A percentile compares a stretch with the other conserved stretches of the same genome.
Evolutionary conservation across 2,329 filamentous ascomycete genomes (phyloP).

Genomic region (Fusarium armeniacum): DNA sequence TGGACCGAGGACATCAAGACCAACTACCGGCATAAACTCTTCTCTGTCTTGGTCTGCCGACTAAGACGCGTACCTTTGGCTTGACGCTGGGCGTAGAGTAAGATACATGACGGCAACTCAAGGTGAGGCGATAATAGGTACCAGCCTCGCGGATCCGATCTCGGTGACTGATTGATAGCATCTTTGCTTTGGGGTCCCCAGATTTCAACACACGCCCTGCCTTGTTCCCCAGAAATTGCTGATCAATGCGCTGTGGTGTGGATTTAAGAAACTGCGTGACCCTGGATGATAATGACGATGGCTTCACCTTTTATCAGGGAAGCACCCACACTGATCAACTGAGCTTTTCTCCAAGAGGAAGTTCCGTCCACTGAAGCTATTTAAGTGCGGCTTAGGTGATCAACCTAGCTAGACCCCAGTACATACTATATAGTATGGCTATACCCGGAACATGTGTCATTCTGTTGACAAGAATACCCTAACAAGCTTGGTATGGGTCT

Average conservation of each 20-base stretch:
- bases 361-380: constrained; percentile 19
- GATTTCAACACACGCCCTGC: constrained; percentile 38
- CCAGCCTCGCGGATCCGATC: constrained; percentile 37
- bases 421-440: background rate
- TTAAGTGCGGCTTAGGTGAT: background rate
- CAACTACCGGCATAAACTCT: constrained; percentile 37
- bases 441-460: constrained; percentile 34
- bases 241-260: constrained; percentile 30
- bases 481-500: constrained; percentile 8
- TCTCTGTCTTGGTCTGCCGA: constrained; percentile 11
- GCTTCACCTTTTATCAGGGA: constrained; percentile 21
- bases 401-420: constrained; percentile 5
- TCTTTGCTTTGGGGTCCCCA: constrained; percentile 29
- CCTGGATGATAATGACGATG: constrained; percentile 31
- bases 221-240: constrained; percentile 35
- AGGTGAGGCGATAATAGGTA: constrained; percentile 20
- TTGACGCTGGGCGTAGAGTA: constrained; percentile 28
- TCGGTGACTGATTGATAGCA: constrained; percentile 22
- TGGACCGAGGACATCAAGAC: constrained; percentile 40
- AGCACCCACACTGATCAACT: constrained; percentile 18
- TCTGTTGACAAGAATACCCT: constrained; percentile 2
- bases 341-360: constrained; percentile 25
- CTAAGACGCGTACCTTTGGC: constrained; percentile 10
- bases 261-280: constrained; percentile 22
- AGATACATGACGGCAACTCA: constrained; percentile 29